These are phyloP conservation scores for Globisporangium nodosum DNA, from an alignment of 352 stramenopile species.

Conservation along the genomic window DNA sequence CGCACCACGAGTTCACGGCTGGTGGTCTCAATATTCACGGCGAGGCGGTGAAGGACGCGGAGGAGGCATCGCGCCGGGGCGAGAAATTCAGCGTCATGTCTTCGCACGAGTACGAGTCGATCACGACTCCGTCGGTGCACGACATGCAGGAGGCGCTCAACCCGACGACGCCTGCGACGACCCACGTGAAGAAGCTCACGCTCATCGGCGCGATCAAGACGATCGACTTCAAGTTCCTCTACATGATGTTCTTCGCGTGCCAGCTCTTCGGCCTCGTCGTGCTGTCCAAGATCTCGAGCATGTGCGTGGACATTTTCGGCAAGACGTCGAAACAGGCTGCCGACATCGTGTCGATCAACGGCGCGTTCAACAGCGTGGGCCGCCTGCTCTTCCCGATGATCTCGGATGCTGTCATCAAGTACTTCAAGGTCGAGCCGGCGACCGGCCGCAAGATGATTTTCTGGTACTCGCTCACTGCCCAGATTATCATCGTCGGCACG, in stretches of 20 bases:
- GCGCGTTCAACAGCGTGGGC: conserved; percentile 50
- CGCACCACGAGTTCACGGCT: conserved; percentile 41
- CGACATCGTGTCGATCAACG: conserved; percentile 54
- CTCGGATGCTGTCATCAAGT: conserved; percentile 37
- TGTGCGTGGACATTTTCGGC: conserved; percentile 48
- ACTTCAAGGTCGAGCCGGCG: conserved; percentile 39
- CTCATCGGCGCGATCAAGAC: conserved; percentile 52
- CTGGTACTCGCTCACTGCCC: conserved; percentile 47
- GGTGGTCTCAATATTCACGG: conserved; percentile 60
- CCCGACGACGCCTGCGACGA: conserved; percentile 24
- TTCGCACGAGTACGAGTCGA: conserved; percentile 38
- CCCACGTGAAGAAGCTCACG: conserved; percentile 40
- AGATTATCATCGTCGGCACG: conserved; percentile 55
- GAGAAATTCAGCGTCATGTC: conserved; percentile 45
- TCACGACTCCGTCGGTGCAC: conserved; percentile 22
- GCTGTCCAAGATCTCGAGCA: conserved; percentile 51
- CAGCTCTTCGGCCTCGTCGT: conserved; percentile 62
- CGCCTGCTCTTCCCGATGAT: conserved; percentile 39
- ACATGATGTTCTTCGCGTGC: conserved; percentile 63
- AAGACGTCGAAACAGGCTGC: conserved; percentile 31
- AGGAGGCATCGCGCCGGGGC: conserved; percentile 25
- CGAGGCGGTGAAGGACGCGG: conserved; percentile 27
- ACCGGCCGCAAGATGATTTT: conserved; percentile 57
- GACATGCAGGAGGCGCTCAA: conserved; percentile 28
- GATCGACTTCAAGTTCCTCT: conserved; percentile 55